Base-by-base conservation (phyloP, 2,329 filamentous ascomycete genomes). In the Xylariaceae sp. region DNA sequence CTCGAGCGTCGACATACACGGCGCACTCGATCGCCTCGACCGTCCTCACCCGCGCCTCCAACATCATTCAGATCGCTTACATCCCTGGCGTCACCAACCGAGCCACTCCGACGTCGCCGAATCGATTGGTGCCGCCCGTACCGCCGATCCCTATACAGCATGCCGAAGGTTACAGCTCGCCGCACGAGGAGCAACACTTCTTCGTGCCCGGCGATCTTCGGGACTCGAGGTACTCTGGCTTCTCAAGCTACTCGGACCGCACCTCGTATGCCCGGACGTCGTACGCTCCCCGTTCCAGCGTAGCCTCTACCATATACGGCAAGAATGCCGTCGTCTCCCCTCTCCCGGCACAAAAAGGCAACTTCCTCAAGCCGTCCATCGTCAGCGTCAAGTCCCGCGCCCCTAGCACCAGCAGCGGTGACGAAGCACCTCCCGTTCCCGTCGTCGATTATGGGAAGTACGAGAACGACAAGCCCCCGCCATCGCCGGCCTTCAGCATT, bases 31-130 rank as follows among this genome's bases (percentile, higher is more conserved):
- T 98, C 55, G 92, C 92, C 12, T 95, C 89, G 8, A 96, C 90
- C 17, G 88, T 96, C 38, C 75, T 95, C 40, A 96, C 92, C 13
- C 80, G 92, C 42, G 92, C 92, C 31, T 96, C 92, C 52, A 98
- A 98, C 66, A 90, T 98, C 56, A 98, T 98, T 51, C 92, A 96
- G 63, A 98, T 98, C 61, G 92, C 92, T 36, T 98, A 96, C 60
- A 96, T 98, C 46, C 92, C 92, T 11, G 92, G 92, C 39, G 89
- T 96, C 51, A 95, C 87, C 40, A 95, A 95, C 63, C 77, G 90
- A 46, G 88, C 89, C 10, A 80, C 81, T 6, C 83, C 85, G 5
- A 80, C 83, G n/a, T 90, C 87, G 1, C 85, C 86, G 3, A 79
- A 77, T 24, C 66, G 87, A 14, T 73, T 90, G 32, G 83, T 93